Evolutionary conservation across 139 green algal genomes (phyloP).

Genomic region (Eudorina sp.): DNA sequence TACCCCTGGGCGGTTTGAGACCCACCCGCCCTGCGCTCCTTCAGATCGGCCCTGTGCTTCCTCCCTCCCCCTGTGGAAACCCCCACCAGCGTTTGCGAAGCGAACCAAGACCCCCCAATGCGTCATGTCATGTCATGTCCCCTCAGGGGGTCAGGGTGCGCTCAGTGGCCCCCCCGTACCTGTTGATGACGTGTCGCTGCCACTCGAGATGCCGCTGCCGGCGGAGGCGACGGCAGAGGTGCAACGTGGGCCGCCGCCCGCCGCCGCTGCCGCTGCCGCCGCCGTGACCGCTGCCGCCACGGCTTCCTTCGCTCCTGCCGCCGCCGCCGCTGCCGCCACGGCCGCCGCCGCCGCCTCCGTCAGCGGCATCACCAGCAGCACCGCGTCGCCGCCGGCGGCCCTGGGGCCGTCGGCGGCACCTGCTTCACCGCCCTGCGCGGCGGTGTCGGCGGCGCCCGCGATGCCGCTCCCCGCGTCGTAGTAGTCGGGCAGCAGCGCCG

Average conservation of each 20-base stretch:
- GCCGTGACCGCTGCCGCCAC: not conserved
- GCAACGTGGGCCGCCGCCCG: too few relatives aligned
- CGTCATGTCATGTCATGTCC: too few relatives aligned
- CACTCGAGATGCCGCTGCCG: not conserved
- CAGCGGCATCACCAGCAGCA: constrained; percentile 48
- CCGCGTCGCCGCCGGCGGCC: constrained; percentile 21
- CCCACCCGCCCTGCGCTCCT: too few relatives aligned
- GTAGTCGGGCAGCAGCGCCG: constrained; percentile 19
- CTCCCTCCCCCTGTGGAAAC: not conserved
- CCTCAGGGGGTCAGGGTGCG: not conserved
- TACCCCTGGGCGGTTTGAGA: too few relatives aligned
- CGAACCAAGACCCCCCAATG: too few relatives aligned
- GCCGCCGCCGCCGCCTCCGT: constrained; percentile 25
- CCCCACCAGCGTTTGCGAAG: too few relatives aligned
- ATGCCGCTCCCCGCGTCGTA: not conserved
- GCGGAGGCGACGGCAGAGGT: not conserved
- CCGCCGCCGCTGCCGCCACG: not conserved
- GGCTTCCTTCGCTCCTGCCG: not conserved
- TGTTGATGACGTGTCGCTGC: not conserved
- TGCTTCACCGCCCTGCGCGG: too few relatives aligned
- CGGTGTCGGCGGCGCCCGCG: not conserved
- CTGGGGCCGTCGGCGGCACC: not conserved
- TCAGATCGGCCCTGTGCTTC: not conserved
- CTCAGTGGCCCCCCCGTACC: too few relatives aligned
- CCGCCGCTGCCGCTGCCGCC: not conserved